phyloP scores from a whole-genome alignment of 805 yeast genomes.

The Pichia sporocuriosa region DNA sequence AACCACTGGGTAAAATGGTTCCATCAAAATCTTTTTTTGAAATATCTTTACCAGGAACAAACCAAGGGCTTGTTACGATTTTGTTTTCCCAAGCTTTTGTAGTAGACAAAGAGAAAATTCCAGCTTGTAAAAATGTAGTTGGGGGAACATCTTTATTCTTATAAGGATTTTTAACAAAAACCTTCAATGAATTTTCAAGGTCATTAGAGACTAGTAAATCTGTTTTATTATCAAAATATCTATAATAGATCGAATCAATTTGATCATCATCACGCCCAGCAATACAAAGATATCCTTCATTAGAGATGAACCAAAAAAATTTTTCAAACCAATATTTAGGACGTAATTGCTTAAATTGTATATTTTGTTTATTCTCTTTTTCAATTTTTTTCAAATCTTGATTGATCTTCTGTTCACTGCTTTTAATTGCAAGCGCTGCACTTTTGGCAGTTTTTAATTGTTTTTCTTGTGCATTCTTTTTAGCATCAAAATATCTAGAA shows the following conservation, averaged over 20 bases:
- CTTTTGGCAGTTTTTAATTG: constrained; percentile 75
- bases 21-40: constrained; percentile 62
- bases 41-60: constrained; percentile 61
- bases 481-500: constrained; percentile 67
- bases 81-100: constrained; percentile 90
- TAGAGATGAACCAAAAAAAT: constrained; percentile 88
- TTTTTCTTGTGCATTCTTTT: constrained; percentile 68
- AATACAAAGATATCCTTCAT: constrained; percentile 79
- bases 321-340: constrained; percentile 89
- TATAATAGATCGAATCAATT: constrained; percentile 69
- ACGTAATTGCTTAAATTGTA: constrained; percentile 51
- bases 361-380: constrained; percentile 45
- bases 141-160: constrained; percentile 74
- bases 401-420: constrained; percentile 71
- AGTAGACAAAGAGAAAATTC: constrained; percentile 71
- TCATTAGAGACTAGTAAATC: constrained; percentile 75
- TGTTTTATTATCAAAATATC: constrained; percentile 60
- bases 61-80: constrained; percentile 78
- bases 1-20: constrained; percentile 52
- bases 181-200: constrained; percentile 64
- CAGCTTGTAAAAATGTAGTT: constrained; percentile 82
- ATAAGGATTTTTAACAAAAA: constrained; percentile 74
- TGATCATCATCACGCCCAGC: constrained; percentile 83
- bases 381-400: constrained; percentile 63
- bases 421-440: constrained; percentile 70